Evolutionary conservation across 1,284 basidiomycete genomes (phyloP), one percentile per base, ranked within the genome.

Genomic region (Spongiforma sp.): DNA sequence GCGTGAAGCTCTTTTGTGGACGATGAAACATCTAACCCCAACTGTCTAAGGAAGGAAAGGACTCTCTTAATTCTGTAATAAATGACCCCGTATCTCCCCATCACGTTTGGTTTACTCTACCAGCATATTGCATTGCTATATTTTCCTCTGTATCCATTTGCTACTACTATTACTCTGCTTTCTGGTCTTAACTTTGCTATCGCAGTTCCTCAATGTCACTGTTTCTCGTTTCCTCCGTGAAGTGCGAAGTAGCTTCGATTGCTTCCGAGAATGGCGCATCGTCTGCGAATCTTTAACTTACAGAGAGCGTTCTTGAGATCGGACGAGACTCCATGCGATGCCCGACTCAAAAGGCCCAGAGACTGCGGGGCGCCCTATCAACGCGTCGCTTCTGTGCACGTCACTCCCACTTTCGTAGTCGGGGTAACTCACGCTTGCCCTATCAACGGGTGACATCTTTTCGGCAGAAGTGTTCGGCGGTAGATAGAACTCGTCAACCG

Each of bases 41-140:
- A 52, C 34, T 34, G 37, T 66, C 56, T 24, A 64, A 56, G 62
- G 69, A 70, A 70, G 64, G 73, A 69, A 69, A 67, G 62, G 48
- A 60, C 66, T 52, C 33, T 52, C 64, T 59, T 71, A 63, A 68
- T 72, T 24, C 33, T 65, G 52, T 73, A 65, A 64, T 60, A 34
- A 39, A 63, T 54, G 33, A 55, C 63, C n/a, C n/a, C n/a, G n/a
- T n/a, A 39, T 56, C 61, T 33, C 43, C 39, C n/a, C n/a, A 34
- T 26, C n/a, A 41, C 55, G 62, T 57, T 58, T 48, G 62, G 34
- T 55, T 53, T 69, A 60, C 61, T 46, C 36, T 59, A 64, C 36
- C 57, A 63, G 30, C 58, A 37, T 61, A 58, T 65, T 54, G 33
- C 60, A 46, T 55, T 50, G 24, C 19, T 53, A 43, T 57, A 57